These are phyloP conservation scores for Luffa acutangula DNA, from an alignment of 306 rosid genomes.

Conservation along the genomic window DNA sequence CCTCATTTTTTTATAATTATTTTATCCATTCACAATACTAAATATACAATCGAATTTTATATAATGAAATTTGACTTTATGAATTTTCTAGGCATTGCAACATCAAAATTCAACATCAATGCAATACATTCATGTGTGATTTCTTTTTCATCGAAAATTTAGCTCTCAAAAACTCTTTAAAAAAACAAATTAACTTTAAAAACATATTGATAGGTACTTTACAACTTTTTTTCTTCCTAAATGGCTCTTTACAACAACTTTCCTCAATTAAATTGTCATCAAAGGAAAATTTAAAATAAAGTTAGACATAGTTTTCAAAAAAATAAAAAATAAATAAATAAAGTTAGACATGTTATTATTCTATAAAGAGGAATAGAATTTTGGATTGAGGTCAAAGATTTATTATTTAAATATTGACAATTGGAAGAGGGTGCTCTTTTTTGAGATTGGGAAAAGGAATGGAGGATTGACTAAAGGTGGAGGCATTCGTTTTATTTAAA, in stretches of 20 bases:
- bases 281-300: not conserved
- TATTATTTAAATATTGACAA: not conserved
- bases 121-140: not conserved
- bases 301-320: too few species aligned
- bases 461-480: not conserved
- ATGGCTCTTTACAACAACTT: not conserved
- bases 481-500: not conserved
- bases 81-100: too few species aligned
- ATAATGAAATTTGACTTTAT: too few species aligned
- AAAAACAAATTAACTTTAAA: too few species aligned
- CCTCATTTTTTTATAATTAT: too few species aligned
- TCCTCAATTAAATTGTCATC: not conserved
- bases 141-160: not conserved
- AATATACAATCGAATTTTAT: too few species aligned
- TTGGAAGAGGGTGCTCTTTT: not conserved
- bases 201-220: too few species aligned
- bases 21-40: too few species aligned
- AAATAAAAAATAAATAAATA: not conserved
- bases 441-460: not conserved
- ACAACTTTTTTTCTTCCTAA: too few species aligned
- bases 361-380: not conserved
- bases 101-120: not conserved
- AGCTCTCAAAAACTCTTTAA: not conserved
- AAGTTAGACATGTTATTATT: not conserved
- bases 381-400: not conserved